Conservation (phyloP, 1,139 yeast species). For the Debaryomyces singareniensis region DNA sequence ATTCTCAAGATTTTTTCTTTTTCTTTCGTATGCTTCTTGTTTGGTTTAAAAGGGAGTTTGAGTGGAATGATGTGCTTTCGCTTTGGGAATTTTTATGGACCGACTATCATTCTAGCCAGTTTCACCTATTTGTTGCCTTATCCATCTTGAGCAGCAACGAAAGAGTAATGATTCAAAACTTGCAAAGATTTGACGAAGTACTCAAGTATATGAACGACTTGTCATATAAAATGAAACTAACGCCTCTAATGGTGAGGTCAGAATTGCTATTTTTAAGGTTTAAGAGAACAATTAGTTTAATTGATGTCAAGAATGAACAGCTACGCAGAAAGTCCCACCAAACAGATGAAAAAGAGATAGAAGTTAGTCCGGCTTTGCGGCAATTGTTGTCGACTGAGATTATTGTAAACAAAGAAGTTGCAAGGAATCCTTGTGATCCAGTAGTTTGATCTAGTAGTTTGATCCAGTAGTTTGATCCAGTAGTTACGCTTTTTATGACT, state of each 20-base stretch:
- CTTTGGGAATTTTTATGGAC: constrained; percentile 95
- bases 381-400: constrained; percentile 51
- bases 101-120: constrained; percentile 77
- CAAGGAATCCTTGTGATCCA: constrained; percentile 41
- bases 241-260: constrained; percentile 70
- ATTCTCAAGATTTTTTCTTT: constrained; percentile 84
- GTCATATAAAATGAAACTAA: constrained; percentile 65
- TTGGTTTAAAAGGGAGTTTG: constrained; percentile 91
- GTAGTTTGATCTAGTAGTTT: no score
- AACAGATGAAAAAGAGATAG: constrained; percentile 8
- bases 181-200: constrained; percentile 81
- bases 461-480: no score
- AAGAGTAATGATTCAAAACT: constrained; percentile 65
- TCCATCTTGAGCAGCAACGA: constrained; percentile 86
- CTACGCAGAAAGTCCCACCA: constrained; percentile 14
- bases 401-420: constrained; percentile 60
- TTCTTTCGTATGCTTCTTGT: constrained; percentile 91
- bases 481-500: no score
- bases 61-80: constrained; percentile 67
- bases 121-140: constrained; percentile 78
- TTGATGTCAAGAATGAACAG: constrained; percentile 52
- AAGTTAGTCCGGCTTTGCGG: constrained; percentile 45
- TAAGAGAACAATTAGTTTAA: constrained; percentile 68
- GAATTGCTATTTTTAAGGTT: constrained; percentile 78
- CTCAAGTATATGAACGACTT: constrained; percentile 89